A percentile compares a stretch with the other conserved stretches of the same genome.
These are phyloP conservation scores for Myxozyma kluyveri DNA, from an alignment of 805 yeast genomes.

Conservation along the genomic window DNA sequence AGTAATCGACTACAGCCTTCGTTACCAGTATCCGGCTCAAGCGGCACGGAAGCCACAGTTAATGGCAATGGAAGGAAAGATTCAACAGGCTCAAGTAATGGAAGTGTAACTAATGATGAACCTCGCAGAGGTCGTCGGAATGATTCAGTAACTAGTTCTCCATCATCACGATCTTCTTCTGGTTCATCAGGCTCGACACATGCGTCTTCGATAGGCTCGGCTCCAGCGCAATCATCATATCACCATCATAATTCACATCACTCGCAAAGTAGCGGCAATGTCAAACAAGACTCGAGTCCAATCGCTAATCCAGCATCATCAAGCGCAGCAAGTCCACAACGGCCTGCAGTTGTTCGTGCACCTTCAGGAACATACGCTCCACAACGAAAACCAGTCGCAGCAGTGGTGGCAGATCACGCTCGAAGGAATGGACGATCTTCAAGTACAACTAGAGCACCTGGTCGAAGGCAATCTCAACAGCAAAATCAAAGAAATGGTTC, in stretches of 20 bases:
- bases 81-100: too few relatives aligned
- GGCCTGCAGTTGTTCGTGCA: constrained; percentile 16
- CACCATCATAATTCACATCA: too few relatives aligned
- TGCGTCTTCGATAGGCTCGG: neutral
- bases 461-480: constrained; percentile 15
- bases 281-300: too few relatives aligned
- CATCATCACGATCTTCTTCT: neutral
- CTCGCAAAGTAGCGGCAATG: too few relatives aligned
- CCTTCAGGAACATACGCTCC: constrained; percentile 35
- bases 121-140: neutral
- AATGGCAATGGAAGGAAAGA: neutral
- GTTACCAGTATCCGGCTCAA: too few relatives aligned
- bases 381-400: constrained; percentile 25
- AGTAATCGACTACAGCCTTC: too few relatives aligned
- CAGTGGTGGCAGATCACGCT: constrained; percentile 5
- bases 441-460: constrained; percentile 11
- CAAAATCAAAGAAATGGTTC: constrained; percentile 1
- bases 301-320: too few relatives aligned
- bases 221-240: neutral
- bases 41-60: neutral
- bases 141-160: neutral
- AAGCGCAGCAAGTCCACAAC: too few relatives aligned
- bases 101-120: neutral
- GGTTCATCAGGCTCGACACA: neutral
- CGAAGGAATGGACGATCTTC: constrained; percentile 24